Conservation (phyloP, 2,329 filamentous ascomycete genomes). For the Diaporthe longicolla region DNA sequence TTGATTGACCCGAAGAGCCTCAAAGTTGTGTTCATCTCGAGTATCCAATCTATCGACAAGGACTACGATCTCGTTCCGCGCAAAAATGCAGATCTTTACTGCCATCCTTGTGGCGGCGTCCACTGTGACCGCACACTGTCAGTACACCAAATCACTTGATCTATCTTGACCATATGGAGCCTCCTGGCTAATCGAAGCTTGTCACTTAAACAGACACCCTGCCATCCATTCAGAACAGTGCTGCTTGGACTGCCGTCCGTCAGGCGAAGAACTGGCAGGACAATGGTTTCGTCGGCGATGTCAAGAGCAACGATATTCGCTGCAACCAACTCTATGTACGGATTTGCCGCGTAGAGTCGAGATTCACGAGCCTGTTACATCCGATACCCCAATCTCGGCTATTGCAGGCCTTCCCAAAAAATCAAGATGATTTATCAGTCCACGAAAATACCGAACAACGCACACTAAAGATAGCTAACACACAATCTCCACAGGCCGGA, state of each 20-base stretch:
- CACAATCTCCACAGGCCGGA: conserved; percentile 29
- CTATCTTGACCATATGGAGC: too few relatives aligned
- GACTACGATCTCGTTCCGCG: not conserved
- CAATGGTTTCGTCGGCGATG: conserved; percentile 47
- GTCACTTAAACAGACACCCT: conserved; percentile 43
- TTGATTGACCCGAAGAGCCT: conserved; percentile 33
- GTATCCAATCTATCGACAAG: not conserved
- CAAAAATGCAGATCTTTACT: conserved; percentile 45
- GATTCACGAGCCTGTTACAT: too few relatives aligned
- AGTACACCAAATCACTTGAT: not conserved
- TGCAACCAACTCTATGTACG: conserved; percentile 48
- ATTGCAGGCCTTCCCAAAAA: not conserved
- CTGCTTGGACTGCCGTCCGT: conserved; percentile 45
- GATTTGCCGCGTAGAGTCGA: too few relatives aligned
- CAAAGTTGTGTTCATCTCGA: not conserved
- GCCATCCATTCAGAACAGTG: conserved; percentile 41
- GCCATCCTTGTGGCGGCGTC: conserved; percentile 45
- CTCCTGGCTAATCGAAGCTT: not conserved
- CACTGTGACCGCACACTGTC: conserved; percentile 48
- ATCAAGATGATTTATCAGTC: not conserved
- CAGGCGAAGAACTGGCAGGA: conserved; percentile 46
- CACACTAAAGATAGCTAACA: not conserved
- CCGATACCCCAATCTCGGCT: not conserved
- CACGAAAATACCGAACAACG: not conserved
- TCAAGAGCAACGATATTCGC: conserved; percentile 48